A percentile compares a stretch with the other conserved stretches of the same genome.
phyloP scores from a whole-genome alignment of 306 rosid species.

The Cucurbita pepo region DNA sequence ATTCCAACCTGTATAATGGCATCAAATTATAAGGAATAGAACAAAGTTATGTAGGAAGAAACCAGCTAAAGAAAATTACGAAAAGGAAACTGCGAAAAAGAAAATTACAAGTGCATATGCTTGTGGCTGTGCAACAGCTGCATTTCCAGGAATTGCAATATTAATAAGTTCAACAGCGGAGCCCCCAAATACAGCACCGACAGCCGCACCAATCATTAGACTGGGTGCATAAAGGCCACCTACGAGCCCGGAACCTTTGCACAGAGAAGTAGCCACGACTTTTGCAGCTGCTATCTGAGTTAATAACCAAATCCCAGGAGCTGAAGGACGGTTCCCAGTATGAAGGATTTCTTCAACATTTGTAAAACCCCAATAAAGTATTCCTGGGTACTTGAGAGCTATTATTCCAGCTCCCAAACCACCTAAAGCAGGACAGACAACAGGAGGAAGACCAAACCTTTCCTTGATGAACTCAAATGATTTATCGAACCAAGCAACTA shows the following conservation, averaged over 20 bases:
- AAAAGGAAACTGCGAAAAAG: background rate
- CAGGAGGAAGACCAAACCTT: conserved; percentile 61
- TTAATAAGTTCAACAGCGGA: conserved; percentile 78
- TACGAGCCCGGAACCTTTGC: conserved; percentile 97
- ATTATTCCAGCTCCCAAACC: conserved; percentile 94
- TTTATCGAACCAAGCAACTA: conserved; percentile 75
- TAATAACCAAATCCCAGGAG: conserved; percentile 96
- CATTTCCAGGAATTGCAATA: conserved; percentile 89
- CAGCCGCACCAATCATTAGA: conserved; percentile 98
- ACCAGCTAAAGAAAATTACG: background rate
- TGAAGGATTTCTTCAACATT: conserved; percentile 96
- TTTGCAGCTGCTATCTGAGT: conserved; percentile 72
- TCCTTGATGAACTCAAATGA: conserved; percentile 65
- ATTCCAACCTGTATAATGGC: conserved; percentile 71
- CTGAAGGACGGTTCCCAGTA: conserved; percentile 86
- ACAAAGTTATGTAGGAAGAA: background rate
- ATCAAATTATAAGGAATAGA: conserved; percentile 1
- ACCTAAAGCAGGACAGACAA: conserved; percentile 92
- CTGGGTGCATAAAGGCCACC: conserved; percentile 99
- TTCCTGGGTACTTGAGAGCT: conserved; percentile 98
- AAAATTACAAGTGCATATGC: conserved; percentile 86
- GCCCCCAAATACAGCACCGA: conserved; percentile 99
- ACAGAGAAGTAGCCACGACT: conserved; percentile 89
- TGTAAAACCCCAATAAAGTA: conserved; percentile 95
- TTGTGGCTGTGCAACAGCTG: conserved; percentile 94